Base-by-base conservation (phyloP, 164 flowering plant genomes). In the Nymphaea colorata region DNA sequence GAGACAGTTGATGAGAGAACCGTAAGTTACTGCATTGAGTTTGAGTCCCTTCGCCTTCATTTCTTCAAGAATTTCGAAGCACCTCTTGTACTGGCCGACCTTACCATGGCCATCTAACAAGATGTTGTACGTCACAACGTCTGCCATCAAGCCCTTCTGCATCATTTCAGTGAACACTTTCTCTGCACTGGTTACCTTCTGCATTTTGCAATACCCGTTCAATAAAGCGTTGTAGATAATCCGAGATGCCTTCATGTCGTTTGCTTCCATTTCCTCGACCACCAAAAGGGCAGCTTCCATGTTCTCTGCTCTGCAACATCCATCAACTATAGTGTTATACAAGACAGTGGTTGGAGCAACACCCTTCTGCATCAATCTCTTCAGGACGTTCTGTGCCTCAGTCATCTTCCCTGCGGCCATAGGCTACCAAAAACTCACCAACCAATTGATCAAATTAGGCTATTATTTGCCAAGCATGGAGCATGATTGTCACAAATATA, bases 11-110 rank as follows among this genome's bases (percentile, higher is more conserved):
- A 89, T 79, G 18, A 89, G 82, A 75, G 86, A 78, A 62, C 90
- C 87, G 77, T 86, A 89, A 75, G 80, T 83, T 47, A 83, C 69
- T 25, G 76, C 88, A 80, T 81, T 89, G 41, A 91, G 95, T 44
- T 79, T 79, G 15, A 84, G 64, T 43, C 87, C 86, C 10, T 69
- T 75, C 8, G 71, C 74, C 70, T 82, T 83, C 90, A 91, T 86
- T 69, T 80, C 83, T 66, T 87, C 85, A 18, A 86, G 85, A 68
- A 84, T 78, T 71, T 81, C 66, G 44, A 84, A 85, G 76, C 95
- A 89, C 77, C 69, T 81, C 42, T 80, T 84, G 65, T 84, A 85
- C 64, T 44, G 57, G 69, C 74, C 64, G 63, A 55, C 67, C 62
- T 70, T 67, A 4, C 91, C 91, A 73, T 91, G 85, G 42, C 90